Conservation (phyloP, 108 stramenopile species). For the Discostella pseudostelligera region DNA sequence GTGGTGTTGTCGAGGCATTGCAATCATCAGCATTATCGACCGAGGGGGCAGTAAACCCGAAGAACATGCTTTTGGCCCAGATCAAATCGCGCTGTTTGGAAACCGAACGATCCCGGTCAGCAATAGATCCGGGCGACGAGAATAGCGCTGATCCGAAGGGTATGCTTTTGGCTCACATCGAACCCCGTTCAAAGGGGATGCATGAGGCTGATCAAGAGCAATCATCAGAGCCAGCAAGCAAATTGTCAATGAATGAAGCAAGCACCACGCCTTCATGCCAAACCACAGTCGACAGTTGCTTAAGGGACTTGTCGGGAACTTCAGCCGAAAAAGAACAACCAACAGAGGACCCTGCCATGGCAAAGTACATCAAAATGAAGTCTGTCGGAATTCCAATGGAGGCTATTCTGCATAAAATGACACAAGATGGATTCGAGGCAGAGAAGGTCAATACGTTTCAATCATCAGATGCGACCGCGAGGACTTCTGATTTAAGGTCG, state of each 20-base stretch:
- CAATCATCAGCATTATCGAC: too few species aligned
- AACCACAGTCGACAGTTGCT: background rate
- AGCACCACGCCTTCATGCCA: background rate
- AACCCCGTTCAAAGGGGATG: background rate
- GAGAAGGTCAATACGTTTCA: slow-evolving; percentile 9
- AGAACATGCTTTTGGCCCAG: background rate
- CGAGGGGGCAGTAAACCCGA: background rate
- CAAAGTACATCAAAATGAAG: slow-evolving; percentile 38
- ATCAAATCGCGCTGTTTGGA: background rate
- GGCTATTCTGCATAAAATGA: slow-evolving; percentile 40
- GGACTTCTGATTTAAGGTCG: background rate
- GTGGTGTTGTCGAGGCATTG: too few species aligned
- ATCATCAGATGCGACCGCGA: background rate
- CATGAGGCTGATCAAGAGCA: background rate
- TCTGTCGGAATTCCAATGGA: slow-evolving; percentile 36
- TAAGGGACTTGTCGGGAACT: background rate
- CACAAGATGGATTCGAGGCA: slow-evolving; percentile 25
- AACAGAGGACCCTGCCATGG: background rate
- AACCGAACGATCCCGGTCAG: background rate
- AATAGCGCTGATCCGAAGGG: background rate
- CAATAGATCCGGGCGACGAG: background rate
- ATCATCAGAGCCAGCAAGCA: background rate
- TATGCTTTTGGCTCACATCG: slow-evolving; percentile 3
- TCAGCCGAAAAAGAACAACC: background rate
- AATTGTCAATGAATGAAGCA: too few species aligned